These are phyloP conservation scores for Monosporascus sp. DNA, from an alignment of 2,329 filamentous ascomycete species.

Conservation along the genomic window DNA sequence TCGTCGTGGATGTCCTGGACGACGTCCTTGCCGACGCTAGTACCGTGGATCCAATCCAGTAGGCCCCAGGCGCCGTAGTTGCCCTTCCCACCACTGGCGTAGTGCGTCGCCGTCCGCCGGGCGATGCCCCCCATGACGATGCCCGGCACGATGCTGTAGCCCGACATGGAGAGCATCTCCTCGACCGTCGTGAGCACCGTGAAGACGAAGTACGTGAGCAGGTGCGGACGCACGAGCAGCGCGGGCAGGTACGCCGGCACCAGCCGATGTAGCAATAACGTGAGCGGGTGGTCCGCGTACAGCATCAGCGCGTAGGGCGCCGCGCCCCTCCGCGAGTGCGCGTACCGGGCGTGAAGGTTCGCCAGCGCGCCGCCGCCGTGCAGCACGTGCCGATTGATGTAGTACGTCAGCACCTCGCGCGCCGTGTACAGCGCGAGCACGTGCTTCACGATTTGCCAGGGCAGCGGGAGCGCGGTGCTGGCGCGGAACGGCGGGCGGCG, in stretches of 20 bases:
- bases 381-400: constrained; percentile 66
- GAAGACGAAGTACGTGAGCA: constrained; percentile 66
- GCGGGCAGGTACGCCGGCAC: constrained; percentile 62
- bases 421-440: constrained; percentile 35
- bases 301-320: constrained; percentile 58
- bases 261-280: constrained; percentile 58
- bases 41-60: constrained; percentile 57
- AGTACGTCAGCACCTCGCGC: constrained; percentile 62
- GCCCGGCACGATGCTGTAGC: constrained; percentile 56
- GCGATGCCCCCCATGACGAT: constrained; percentile 48
- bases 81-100: constrained; percentile 47
- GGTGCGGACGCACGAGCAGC: constrained; percentile 59
- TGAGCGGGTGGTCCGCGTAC: constrained; percentile 63
- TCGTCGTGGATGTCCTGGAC: constrained; percentile 49
- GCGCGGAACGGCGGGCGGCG: constrained; percentile 40
- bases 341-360: constrained; percentile 36
- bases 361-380: constrained; percentile 43
- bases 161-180: constrained; percentile 61
- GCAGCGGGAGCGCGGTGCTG: constrained; percentile 43
- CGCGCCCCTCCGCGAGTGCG: constrained; percentile 44
- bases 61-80: constrained; percentile 60
- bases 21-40: constrained; percentile 46
- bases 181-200: constrained; percentile 58
- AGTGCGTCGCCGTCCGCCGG: constrained; percentile 44
- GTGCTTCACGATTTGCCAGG: constrained; percentile 49